Evolutionary conservation across 805 yeast species (phyloP).

Genomic region (Tetrapisispora iriomotensis): DNA sequence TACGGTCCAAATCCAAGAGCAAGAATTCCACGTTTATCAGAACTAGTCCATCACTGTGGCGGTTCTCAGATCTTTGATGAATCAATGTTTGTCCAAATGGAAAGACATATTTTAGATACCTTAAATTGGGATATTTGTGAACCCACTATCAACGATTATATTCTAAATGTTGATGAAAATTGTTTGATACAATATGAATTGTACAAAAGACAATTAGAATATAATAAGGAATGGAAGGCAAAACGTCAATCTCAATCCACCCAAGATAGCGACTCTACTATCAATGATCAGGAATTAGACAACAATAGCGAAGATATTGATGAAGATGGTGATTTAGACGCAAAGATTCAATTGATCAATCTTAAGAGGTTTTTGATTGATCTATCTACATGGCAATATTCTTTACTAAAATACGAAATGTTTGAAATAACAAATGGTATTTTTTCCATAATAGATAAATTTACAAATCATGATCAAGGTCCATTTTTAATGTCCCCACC

Average conservation of each 20-base stretch:
- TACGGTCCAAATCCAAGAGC: conserved; percentile 62
- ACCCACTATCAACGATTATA: conserved; percentile 45
- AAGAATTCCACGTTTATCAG: conserved; percentile 61
- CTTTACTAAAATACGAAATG: conserved; percentile 26
- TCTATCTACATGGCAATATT: conserved; percentile 37
- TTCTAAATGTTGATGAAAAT: conserved; percentile 33
- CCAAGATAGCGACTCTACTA: conserved; percentile 14
- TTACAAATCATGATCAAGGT: conserved; percentile 21
- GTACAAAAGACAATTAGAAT: conserved; percentile 22
- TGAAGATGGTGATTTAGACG: conserved; percentile 5
- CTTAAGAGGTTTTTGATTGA: conserved; percentile 41
- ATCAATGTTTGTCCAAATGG: conserved; percentile 60
- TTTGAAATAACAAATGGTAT: conserved; percentile 21
- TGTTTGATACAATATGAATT: conserved; percentile 32
- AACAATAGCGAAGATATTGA: background rate
- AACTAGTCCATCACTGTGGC: conserved; percentile 62
- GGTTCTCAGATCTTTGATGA: conserved; percentile 47
- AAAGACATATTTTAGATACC: conserved; percentile 56
- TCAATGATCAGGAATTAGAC: conserved; percentile 5
- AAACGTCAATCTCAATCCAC: conserved; percentile 14
- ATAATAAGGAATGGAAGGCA: conserved; percentile 13
- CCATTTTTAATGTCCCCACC: conserved; percentile 20
- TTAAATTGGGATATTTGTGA: conserved; percentile 62
- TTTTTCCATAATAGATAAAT: conserved; percentile 19
- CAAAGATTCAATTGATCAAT: conserved; percentile 30